These are phyloP conservation scores for Monilinia vaccinii-corymbosi DNA, from an alignment of 2,329 filamentous ascomycete species.

Conservation along the genomic window DNA sequence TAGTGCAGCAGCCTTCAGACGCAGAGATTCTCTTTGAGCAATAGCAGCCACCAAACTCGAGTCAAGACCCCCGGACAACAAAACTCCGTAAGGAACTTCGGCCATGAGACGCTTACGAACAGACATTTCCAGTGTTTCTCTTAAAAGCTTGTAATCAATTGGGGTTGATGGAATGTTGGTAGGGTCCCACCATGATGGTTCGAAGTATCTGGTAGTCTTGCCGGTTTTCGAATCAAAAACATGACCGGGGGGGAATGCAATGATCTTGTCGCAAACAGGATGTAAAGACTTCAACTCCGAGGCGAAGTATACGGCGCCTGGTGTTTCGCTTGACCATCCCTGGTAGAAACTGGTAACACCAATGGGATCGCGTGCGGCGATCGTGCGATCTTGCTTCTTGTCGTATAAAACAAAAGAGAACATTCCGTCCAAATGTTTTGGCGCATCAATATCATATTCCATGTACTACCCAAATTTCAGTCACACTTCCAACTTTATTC, in stretches of 20 bases:
- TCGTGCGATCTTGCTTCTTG: conserved; percentile 82
- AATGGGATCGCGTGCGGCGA: conserved; percentile 93
- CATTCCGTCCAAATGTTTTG: conserved; percentile 95
- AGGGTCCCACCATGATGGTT: conserved; percentile 88
- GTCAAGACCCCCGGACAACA: conserved; percentile 90
- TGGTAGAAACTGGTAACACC: conserved; percentile 97
- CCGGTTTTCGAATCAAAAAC: conserved; percentile 92
- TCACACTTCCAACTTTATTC: not conserved
- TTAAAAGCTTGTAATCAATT: conserved; percentile 73
- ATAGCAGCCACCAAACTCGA: conserved; percentile 93
- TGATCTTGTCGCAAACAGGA: conserved; percentile 90
- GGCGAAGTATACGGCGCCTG: conserved; percentile 85
- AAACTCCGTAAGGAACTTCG: conserved; percentile 93
- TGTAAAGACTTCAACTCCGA: conserved; percentile 93
- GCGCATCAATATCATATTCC: conserved; percentile 84
- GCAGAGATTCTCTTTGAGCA: conserved; percentile 82
- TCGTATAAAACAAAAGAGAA: conserved; percentile 99
- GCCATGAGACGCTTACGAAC: conserved; percentile 98
- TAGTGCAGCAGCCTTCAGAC: conserved; percentile 58
- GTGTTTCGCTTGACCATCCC: conserved; percentile 76
- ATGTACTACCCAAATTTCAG: conserved; percentile 55
- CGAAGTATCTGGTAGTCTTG: conserved; percentile 76
- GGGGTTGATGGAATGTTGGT: conserved; percentile 68
- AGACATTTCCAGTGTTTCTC: conserved; percentile 76
- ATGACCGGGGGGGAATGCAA: conserved; percentile 89